Percentiles rank a stretch among this genome's conserved stretches.
phyloP scores from a whole-genome alignment of 331 rosid genomes.

The Malus hybrid region DNA sequence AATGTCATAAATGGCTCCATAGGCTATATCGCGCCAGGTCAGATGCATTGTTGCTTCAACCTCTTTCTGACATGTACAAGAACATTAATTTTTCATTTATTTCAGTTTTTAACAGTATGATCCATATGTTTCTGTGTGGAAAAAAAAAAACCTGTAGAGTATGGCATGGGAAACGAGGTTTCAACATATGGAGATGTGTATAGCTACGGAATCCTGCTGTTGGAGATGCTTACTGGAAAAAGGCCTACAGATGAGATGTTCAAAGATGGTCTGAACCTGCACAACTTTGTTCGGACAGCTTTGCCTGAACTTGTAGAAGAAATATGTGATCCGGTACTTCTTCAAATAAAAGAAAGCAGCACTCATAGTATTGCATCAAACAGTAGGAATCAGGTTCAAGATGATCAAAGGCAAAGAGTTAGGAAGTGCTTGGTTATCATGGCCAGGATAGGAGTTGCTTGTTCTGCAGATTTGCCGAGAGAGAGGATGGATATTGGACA shows the following conservation, averaged over 20 bases:
- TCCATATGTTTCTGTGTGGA: no score
- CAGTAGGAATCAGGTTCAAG: not conserved
- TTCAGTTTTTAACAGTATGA: no score
- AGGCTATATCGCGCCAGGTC: not conserved
- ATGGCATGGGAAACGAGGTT: no score
- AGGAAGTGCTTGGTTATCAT: not conserved
- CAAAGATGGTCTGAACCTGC: slow-evolving; percentile 3
- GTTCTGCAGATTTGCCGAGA: not conserved
- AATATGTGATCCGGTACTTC: slow-evolving; percentile 4
- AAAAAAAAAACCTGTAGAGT: no score
- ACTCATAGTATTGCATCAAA: not conserved
- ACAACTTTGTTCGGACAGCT: slow-evolving; percentile 6
- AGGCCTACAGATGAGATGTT: slow-evolving; percentile 1
- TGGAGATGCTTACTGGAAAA: not conserved
- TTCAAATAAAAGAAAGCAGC: not conserved
- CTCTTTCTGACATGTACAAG: no score
- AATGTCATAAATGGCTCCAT: not conserved
- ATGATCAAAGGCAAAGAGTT: not conserved
- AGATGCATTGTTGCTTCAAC: no score
- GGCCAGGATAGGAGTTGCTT: slow-evolving; percentile 7
- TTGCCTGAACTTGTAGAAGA: slow-evolving; percentile 6
- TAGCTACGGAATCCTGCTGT: no score
- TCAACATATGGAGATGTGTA: no score
- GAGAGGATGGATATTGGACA: slow-evolving; percentile 5
- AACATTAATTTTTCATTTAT: no score